Percentiles rank a stretch among this genome's conserved stretches.
Conservation (phyloP, 1,284 basidiomycete genomes). For the Heterobasidion parviporum region DNA sequence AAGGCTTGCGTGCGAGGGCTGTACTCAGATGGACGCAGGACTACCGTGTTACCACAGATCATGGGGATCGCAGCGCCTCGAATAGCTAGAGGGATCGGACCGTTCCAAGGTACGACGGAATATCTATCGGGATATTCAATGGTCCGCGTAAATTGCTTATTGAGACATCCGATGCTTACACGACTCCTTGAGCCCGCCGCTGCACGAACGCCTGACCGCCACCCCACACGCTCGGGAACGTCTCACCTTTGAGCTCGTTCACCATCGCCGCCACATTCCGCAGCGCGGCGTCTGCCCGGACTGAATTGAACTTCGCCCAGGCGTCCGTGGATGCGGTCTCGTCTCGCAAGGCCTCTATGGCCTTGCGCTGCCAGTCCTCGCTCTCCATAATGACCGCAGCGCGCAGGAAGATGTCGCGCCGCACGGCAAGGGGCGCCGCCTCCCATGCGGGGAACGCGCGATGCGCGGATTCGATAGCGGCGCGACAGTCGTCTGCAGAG, state of each 20-base stretch:
- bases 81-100: constrained; percentile 35
- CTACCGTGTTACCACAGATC: constrained; percentile 56
- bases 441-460: constrained; percentile 45
- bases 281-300: constrained; percentile 3
- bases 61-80: constrained; percentile 46
- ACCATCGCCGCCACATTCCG: constrained; percentile 14
- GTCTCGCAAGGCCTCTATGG: constrained; percentile 23
- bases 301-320: constrained; percentile 16
- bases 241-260: constrained; percentile 20
- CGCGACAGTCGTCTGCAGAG: constrained; percentile 35
- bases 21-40: constrained; percentile 53
- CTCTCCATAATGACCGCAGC: constrained; percentile 35
- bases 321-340: constrained; percentile 30
- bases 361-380: constrained; percentile 31
- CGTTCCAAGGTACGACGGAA: constrained; percentile 30
- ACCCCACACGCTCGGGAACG: constrained; percentile 18
- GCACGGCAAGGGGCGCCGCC: constrained; percentile 23
- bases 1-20: constrained; percentile 43
- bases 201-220: constrained; percentile 25
- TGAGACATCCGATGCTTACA: constrained; percentile 16
- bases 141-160: not conserved
- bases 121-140: constrained; percentile 10
- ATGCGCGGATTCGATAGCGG: constrained; percentile 38
- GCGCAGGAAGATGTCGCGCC: constrained; percentile 36
- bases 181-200: constrained; percentile 22